Evolutionary conservation across 129 eudicot species (phyloP).

Genomic region (Pulicaria dysenterica): DNA sequence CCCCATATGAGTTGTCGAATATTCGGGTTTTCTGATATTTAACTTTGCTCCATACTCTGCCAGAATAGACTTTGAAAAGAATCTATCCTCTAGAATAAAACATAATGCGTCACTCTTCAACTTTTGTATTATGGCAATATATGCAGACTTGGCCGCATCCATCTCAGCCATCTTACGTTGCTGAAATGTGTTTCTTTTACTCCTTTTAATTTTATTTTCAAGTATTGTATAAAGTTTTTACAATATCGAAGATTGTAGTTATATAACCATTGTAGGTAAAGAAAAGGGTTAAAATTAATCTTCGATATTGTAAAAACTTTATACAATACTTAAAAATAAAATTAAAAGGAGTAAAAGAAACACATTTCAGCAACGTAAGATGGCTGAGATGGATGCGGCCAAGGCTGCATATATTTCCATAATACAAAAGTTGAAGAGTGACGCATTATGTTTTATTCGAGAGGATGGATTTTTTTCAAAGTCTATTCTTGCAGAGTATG

Average conservation of each 20-base stretch:
- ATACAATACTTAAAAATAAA: too few species aligned
- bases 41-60: conserved; percentile 53
- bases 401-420: conserved; percentile 42
- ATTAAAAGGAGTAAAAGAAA: background rate
- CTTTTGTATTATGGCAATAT: conserved; percentile 31
- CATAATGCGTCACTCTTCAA: conserved; percentile 35
- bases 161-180: conserved; percentile 46
- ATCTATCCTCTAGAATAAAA: conserved; percentile 45
- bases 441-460: conserved; percentile 27
- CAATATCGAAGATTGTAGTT: too few species aligned
- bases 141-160: conserved; percentile 55
- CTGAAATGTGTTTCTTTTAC: conserved; percentile 35
- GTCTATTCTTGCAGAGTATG: conserved; percentile 52
- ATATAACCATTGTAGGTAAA: too few species aligned
- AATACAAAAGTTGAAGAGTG: conserved; percentile 34
- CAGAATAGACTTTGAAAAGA: conserved; percentile 54
- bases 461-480: conserved; percentile 64
- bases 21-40: conserved; percentile 38
- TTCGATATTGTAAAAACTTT: too few species aligned
- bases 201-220: too few species aligned
- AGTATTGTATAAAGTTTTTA: too few species aligned
- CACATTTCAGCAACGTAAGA: conserved; percentile 39
- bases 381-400: conserved; percentile 56
- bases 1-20: conserved; percentile 32
- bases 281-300: too few species aligned